Conservation (phyloP, 1,284 basidiomycete species). For the Irpex sp. region DNA sequence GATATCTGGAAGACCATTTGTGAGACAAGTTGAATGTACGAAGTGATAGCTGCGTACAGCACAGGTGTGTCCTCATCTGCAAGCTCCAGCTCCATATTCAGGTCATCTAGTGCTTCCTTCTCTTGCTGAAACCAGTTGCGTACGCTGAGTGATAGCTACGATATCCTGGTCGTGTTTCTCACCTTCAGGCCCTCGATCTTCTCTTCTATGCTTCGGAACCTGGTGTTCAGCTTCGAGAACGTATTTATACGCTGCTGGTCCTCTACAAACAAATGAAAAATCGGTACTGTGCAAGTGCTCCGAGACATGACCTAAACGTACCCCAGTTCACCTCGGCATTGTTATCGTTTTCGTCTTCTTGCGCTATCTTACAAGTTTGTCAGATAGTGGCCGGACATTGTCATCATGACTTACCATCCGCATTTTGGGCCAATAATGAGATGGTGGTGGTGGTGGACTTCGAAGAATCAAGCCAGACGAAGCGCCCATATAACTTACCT, state of each 20-base stretch:
- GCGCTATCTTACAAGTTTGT: conserved; percentile 47
- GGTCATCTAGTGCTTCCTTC: conserved; percentile 90
- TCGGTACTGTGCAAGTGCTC: background rate
- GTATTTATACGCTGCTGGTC: conserved; percentile 93
- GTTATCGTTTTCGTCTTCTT: conserved; percentile 80
- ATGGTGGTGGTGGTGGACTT: background rate
- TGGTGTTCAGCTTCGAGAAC: conserved; percentile 89
- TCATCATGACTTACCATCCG: conserved; percentile 44
- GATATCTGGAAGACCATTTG: conserved; percentile 59
- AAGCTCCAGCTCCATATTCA: conserved; percentile 85
- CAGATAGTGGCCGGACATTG: background rate
- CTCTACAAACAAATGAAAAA: conserved; percentile 43
- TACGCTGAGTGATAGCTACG: background rate
- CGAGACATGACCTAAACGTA: conserved; percentile 31
- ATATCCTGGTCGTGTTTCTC: conserved; percentile 6
- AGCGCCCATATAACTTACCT: background rate
- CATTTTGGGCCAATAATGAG: conserved; percentile 32
- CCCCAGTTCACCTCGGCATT: conserved; percentile 92
- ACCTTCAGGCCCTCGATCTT: conserved; percentile 74
- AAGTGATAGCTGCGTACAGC: conserved; percentile 44
- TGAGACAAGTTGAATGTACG: conserved; percentile 1
- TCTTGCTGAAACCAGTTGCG: conserved; percentile 61
- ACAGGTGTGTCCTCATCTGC: conserved; percentile 81
- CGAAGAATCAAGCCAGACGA: background rate
- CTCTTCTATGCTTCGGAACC: conserved; percentile 71